phyloP scores from a whole-genome alignment of 179 eudicot genomes.

The Monotropa hypopitys region DNA sequence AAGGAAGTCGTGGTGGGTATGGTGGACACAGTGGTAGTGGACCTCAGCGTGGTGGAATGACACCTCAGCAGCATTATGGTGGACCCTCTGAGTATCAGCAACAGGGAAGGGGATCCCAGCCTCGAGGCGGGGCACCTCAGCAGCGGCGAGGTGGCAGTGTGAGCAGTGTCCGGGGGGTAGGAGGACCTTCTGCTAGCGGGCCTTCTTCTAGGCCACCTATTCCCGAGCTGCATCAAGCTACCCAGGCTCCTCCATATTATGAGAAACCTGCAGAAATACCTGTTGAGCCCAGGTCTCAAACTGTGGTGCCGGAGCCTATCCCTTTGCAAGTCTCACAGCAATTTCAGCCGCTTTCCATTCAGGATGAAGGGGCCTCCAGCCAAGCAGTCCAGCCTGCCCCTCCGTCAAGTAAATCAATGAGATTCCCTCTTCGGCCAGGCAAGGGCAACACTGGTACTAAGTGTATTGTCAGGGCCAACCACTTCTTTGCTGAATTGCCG shows the following conservation, averaged over 20 bases:
- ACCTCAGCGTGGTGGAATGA: slow-evolving; percentile 23
- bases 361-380: slow-evolving; percentile 39
- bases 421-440: slow-evolving; percentile 83
- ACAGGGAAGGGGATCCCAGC: slow-evolving; percentile 40
- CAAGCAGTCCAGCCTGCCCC: slow-evolving; percentile 54
- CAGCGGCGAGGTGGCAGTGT: slow-evolving; percentile 27
- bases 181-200: slow-evolving; percentile 42
- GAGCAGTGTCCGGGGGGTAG: slow-evolving; percentile 38
- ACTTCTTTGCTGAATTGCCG: slow-evolving; percentile 76
- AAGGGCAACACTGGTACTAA: slow-evolving; percentile 54
- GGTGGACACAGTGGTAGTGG: slow-evolving; percentile 35
- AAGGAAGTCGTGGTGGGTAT: slow-evolving; percentile 44
- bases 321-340: slow-evolving; percentile 31
- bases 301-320: slow-evolving; percentile 24
- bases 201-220: slow-evolving; percentile 41
- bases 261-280: slow-evolving; percentile 25
- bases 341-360: slow-evolving; percentile 34
- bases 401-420: slow-evolving; percentile 62
- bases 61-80: slow-evolving; percentile 37
- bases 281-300: slow-evolving; percentile 30
- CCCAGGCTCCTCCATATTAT: slow-evolving; percentile 39
- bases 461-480: slow-evolving; percentile 84
- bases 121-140: slow-evolving; percentile 35
- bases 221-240: slow-evolving; percentile 99
- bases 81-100: slow-evolving; percentile 25